A percentile compares a stretch with the other conserved stretches of the same genome.
Evolutionary conservation across 208 protist species (phyloP).

Genomic region (Crithidia thermophila): DNA sequence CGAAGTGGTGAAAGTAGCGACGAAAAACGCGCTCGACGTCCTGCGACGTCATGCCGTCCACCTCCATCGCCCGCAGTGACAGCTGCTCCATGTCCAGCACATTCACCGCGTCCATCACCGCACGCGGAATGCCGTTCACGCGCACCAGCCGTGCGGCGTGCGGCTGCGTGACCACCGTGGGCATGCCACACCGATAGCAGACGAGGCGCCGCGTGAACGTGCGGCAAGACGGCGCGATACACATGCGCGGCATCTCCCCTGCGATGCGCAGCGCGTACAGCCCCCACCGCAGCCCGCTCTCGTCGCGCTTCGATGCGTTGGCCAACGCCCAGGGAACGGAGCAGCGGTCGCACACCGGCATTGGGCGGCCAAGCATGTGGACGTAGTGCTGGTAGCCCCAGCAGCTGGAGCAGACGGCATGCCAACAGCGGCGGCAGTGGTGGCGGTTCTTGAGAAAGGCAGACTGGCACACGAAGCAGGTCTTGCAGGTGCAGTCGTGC

Average conservation of each 20-base stretch:
- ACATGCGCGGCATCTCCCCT: conserved; percentile 61
- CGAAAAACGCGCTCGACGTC: conserved; percentile 58
- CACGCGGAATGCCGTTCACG: neutral
- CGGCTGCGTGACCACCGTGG: conserved; percentile 67
- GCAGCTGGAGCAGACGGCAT: conserved; percentile 60
- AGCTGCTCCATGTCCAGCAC: conserved; percentile 46
- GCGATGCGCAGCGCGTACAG: conserved; percentile 64
- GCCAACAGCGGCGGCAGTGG: conserved; percentile 82
- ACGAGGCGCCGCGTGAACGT: conserved; percentile 42
- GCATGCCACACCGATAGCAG: conserved; percentile 57
- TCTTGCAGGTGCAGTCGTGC: conserved; percentile 51
- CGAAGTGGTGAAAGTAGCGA: conserved; percentile 45
- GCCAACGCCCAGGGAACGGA: conserved; percentile 60
- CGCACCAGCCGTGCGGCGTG: conserved; percentile 62
- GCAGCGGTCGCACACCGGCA: conserved; percentile 65
- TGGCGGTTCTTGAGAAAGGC: conserved; percentile 44
- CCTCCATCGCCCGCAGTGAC: conserved; percentile 35
- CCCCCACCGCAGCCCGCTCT: conserved; percentile 58
- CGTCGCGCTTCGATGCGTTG: conserved; percentile 39
- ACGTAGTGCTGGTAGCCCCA: conserved; percentile 52
- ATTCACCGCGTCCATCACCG: conserved; percentile 16
- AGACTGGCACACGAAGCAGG: conserved; percentile 45
- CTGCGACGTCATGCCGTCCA: conserved; percentile 32
- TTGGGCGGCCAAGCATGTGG: conserved; percentile 43
- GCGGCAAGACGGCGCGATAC: conserved; percentile 52